Evolutionary conservation across 2,329 filamentous ascomycete species (phyloP).

Genomic region (Arthrobotrys conoides): DNA sequence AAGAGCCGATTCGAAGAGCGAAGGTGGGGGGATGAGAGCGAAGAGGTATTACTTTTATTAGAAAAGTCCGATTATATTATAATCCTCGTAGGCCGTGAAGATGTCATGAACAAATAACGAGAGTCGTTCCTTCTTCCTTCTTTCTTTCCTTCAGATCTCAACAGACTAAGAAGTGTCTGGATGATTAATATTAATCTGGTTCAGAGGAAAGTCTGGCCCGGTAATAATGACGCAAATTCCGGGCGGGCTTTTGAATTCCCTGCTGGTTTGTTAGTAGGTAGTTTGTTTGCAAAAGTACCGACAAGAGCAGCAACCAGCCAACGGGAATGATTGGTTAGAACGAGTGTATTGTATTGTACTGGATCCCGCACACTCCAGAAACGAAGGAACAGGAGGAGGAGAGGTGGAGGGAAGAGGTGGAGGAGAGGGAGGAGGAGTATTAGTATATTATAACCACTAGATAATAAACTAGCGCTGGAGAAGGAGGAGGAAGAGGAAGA

Average conservation of each 20-base stretch:
- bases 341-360: not conserved
- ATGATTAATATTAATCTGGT: not conserved
- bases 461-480: not conserved
- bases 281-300: not conserved
- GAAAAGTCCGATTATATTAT: not conserved
- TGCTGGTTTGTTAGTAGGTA: not conserved
- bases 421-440: not conserved
- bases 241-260: slow-evolving; percentile 21
- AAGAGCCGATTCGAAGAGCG: not conserved
- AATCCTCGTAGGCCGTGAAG: slow-evolving; percentile 7
- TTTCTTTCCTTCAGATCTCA: not conserved
- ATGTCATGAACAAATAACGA: slow-evolving; percentile 7
- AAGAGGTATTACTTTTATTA: slow-evolving; percentile 33
- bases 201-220: not conserved
- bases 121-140: slow-evolving; percentile 2
- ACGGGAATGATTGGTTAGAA: not conserved
- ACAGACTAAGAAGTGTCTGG: not conserved
- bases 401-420: not conserved
- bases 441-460: slow-evolving; percentile 10
- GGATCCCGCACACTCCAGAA: slow-evolving; percentile 7
- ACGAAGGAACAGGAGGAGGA: not conserved
- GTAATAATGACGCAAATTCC: slow-evolving; percentile 61
- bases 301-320: no score
- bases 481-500: not conserved
- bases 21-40: slow-evolving; percentile 21